A percentile compares a stretch with the other conserved stretches of the same genome.
phyloP scores from a whole-genome alignment of 495 filamentous ascomycete genomes.

The Cercophora samala region DNA sequence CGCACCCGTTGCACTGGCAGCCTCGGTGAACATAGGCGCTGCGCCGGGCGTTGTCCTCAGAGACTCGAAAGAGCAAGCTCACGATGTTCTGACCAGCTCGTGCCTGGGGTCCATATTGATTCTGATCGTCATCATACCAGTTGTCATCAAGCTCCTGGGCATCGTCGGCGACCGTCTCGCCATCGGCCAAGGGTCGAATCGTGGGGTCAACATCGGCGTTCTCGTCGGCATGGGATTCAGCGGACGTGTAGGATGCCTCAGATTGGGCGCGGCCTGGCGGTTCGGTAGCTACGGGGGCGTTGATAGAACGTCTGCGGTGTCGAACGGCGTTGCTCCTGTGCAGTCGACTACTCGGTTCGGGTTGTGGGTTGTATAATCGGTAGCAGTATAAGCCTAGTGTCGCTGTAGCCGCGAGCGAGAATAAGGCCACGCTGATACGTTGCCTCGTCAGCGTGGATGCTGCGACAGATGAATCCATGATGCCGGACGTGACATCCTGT shows the following conservation, averaged over 20 bases:
- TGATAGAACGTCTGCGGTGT: conserved; percentile 39
- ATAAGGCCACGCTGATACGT: conserved; percentile 37
- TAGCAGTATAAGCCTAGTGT: conserved; percentile 44
- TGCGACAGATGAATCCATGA: conserved; percentile 37
- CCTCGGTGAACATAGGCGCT: conserved; percentile 93
- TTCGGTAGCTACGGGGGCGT: conserved; percentile 21
- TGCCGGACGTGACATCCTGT: conserved; percentile 25
- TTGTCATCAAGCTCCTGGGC: conserved; percentile 53
- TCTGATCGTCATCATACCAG: conserved; percentile 44
- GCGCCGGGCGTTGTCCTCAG: conserved; percentile 72
- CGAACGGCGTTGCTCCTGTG: conserved; percentile 60
- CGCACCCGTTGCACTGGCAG: conserved; percentile 87
- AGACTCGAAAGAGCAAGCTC: conserved; percentile 71
- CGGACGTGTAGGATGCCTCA: conserved; percentile 33
- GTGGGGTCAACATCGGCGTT: conserved; percentile 35
- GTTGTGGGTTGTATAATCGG: conserved; percentile 27
- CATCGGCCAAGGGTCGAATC: conserved; percentile 44
- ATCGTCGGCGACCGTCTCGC: conserved; percentile 58
- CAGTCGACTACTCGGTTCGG: conserved; percentile 36
- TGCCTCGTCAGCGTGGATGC: conserved; percentile 45
- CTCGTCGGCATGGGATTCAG: conserved; percentile 44
- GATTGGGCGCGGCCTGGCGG: conserved; percentile 23
- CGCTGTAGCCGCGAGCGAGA: conserved; percentile 36
- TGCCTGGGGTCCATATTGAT: conserved; percentile 38
- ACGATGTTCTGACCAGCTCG: conserved; percentile 72